phyloP scores from a whole-genome alignment of 305 asterid genomes.

The Solanum chacoense region DNA sequence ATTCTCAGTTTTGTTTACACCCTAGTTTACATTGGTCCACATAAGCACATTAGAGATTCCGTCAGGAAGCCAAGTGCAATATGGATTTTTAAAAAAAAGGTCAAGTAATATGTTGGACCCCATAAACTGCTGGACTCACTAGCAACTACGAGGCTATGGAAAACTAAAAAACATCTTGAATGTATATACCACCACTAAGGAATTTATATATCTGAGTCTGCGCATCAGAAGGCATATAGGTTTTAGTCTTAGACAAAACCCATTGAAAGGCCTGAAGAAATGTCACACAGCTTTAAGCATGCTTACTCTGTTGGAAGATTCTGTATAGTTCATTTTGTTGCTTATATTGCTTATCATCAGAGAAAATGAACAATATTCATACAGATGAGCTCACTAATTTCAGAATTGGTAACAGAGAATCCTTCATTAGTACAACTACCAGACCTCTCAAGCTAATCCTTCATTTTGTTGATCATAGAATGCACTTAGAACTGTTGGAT shows the following conservation, averaged over 20 bases:
- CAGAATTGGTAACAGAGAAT: background rate
- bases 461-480: background rate
- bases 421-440: background rate
- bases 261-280: background rate
- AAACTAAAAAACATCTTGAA: background rate
- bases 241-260: background rate
- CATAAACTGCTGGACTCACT: background rate
- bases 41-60: background rate
- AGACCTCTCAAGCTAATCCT: background rate
- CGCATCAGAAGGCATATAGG: background rate
- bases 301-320: background rate
- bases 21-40: background rate
- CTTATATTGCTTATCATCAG: background rate
- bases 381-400: background rate
- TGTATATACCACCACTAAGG: background rate
- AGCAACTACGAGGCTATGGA: background rate
- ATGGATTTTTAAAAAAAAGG: background rate
- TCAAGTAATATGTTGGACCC: background rate
- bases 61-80: background rate
- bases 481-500: background rate
- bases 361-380: background rate
- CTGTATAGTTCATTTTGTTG: background rate
- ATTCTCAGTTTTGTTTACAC: background rate
- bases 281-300: background rate
- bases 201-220: background rate